Base-by-base conservation (phyloP, 225 moss, liverwort and hornwort genomes). In the Neckera pumila region DNA sequence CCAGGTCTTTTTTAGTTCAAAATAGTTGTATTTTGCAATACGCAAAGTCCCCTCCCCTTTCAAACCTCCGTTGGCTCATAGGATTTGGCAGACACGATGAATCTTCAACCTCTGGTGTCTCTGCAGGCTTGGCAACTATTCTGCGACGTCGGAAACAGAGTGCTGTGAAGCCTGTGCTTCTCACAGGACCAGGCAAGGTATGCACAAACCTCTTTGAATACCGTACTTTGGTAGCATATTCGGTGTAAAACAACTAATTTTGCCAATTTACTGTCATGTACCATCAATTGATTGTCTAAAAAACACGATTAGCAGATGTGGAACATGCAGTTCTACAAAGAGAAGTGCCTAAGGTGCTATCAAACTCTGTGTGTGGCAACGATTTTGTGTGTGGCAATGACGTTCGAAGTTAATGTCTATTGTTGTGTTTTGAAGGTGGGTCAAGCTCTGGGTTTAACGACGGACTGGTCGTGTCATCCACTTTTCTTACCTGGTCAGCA, bases 181-280 rank as follows among this genome's bases (percentile, higher is more conserved):
- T 99, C 51, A 90, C 95, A 61, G 98, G 98, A 56, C 97, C 98
- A 81, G 98, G 98, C 91, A 99, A 99, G 94, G 98, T 98, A 88
- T 76, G 84, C 83, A 33, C 28, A 31, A 60, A 82, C 71, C 56
- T 25, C 25, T 40, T 64, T 70, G 84, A 51, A 10, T 21, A 76
- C 10, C 69, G 14, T 28, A 9, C 20, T 69, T 69, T 40, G 69
- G 40, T 10, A 54, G 40, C 28, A 38, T 6, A 38, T 19, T 51
- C 7, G 6, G 7, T 33, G 34, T 36, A 8, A 82, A 26, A 49
- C 17, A 65, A 18, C 25, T 65, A 36, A 47, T 26, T 36, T 27
- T n/a, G 17, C 51, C 51, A 12, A 49, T 8, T 34, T 23, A 2
- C 63, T 51, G n/a, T 40, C 54, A 69, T 67, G 38, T 38, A 33